Base-by-base conservation (phyloP, 805 yeast genomes). In the Maudiozyma pseudohumilis region DNA sequence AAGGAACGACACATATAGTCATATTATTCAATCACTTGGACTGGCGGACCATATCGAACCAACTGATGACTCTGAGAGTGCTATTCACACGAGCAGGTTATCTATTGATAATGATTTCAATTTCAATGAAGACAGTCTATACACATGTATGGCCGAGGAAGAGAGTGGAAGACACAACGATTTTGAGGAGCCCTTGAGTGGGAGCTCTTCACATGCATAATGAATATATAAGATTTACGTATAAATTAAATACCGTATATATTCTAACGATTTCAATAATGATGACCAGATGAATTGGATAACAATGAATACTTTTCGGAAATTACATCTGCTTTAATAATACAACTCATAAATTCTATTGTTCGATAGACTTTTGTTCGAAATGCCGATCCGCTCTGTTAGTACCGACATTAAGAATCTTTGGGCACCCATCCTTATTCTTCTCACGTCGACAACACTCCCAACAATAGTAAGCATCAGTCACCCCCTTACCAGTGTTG, bases 351-450 rank as follows among this genome's bases (percentile, higher is more conserved):
- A 16, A 17, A n/a, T 28, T 9, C 16, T 21, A 13, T 32, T 20
- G 33, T 29, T 37, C 33, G 18, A 36, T 26, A 25, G 36, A 24
- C 33, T 69, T 71, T 57, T 69, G 70, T 45, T 79, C 82, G 48
- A 69, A 79, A 48, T 74, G 74, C 59, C 68, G 64, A 47, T 82
- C 94, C 4, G 77, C 67, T 51, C 75, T 71, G 36, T 76, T 72
- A n/a, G 85, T 73, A 7, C 96, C 96, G 33, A 86, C 65, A 52
- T 86, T 88, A 13, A 80, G 56, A 37, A 88, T 75, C 48, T 79
- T 72, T 1, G 96, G 96, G 63, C 97, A 88, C 1, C 97, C 97
- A 56, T 88, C 96, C 31, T 95, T 65, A 53, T 83, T 85, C 50
- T 75, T 77, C 53, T 87, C 96, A 29, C 73, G 52, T 34, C 73